Evolutionary conservation across 495 filamentous ascomycete species (phyloP).

Genomic region (Lophium mytilinum): DNA sequence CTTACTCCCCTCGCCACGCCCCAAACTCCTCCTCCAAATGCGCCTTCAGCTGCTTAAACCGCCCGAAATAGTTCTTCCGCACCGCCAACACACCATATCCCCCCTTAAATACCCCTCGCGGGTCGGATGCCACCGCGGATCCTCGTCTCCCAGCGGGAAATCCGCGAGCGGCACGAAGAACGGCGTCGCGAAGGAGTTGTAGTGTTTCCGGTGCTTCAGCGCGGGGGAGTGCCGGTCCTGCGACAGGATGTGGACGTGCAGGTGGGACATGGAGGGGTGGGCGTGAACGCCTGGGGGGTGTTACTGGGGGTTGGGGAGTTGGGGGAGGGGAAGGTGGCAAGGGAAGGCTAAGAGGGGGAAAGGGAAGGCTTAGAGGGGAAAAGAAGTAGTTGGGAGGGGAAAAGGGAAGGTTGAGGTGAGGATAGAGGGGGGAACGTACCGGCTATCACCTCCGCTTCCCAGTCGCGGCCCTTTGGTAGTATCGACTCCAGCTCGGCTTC

Average conservation of each 20-base stretch:
- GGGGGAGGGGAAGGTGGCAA: too few relatives aligned
- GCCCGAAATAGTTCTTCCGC: conserved; percentile 63
- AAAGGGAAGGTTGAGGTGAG: background rate
- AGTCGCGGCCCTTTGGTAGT: conserved; percentile 63
- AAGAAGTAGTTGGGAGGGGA: background rate
- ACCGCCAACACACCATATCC: conserved; percentile 79
- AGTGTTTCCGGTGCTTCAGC: conserved; percentile 78
- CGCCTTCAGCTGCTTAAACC: conserved; percentile 63
- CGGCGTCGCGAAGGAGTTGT: conserved; percentile 81
- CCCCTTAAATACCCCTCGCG: conserved; percentile 48
- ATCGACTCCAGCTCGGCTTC: conserved; percentile 31
- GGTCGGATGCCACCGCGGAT: conserved; percentile 48
- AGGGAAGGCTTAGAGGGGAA: too few relatives aligned
- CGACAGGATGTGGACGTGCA: conserved; percentile 84
- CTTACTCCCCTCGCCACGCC: conserved; percentile 58
- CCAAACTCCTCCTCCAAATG: conserved; percentile 79
- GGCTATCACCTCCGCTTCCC: conserved; percentile 63
- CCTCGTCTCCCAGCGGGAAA: conserved; percentile 62
- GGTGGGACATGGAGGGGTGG: conserved; percentile 81
- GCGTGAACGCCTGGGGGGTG: conserved; percentile 62
- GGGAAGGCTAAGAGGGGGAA: too few relatives aligned
- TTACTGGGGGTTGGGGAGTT: too few relatives aligned
- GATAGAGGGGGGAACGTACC: conserved; percentile 25
- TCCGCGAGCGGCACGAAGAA: conserved; percentile 79
- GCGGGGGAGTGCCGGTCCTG: conserved; percentile 61